Evolutionary conservation across 2,329 filamentous ascomycete species (phyloP).

Genomic region (Nakataea oryzae): DNA sequence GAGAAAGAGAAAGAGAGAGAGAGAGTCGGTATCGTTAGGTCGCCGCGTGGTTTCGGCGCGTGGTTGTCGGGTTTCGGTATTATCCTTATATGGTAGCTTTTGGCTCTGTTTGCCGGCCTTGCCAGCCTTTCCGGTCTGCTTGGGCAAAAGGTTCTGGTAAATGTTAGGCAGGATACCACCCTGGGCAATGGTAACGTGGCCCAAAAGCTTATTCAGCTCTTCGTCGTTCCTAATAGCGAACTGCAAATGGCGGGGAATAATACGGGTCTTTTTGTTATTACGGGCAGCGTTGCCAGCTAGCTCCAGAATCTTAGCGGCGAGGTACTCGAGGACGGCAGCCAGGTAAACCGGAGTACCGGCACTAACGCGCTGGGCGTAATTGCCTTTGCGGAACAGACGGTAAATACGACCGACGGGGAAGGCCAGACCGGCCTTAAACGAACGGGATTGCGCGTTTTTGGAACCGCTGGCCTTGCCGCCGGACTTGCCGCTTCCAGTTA

Average conservation of each 20-base stretch:
- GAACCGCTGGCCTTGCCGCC: constrained; percentile 98
- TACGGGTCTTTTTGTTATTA: constrained; percentile 99
- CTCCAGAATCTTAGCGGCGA: constrained; percentile 96
- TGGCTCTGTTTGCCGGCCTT: constrained; percentile 79
- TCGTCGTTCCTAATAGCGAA: constrained; percentile 97
- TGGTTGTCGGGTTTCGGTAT: no score
- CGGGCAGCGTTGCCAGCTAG: constrained; percentile 97
- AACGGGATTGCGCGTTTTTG: constrained; percentile 99
- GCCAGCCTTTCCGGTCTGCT: constrained; percentile 87
- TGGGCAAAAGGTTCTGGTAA: constrained; percentile 95
- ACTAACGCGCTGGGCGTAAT: constrained; percentile 98
- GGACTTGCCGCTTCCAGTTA: constrained; percentile 99
- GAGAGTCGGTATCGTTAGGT: no score
- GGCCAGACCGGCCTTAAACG: constrained; percentile 96
- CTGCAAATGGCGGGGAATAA: constrained; percentile 94
- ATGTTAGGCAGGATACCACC: constrained; percentile 96
- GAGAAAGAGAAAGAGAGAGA: no score
- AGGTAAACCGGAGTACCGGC: constrained; percentile 98
- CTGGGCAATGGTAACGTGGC: constrained; percentile 93
- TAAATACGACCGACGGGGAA: constrained; percentile 99
- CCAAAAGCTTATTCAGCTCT: constrained; percentile 93
- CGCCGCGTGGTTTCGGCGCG: no score
- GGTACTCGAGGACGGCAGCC: constrained; percentile 93
- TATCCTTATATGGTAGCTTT: no score
- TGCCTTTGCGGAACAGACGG: constrained; percentile 96